Evolutionary conservation across 345 rosid genomes (phyloP), one percentile per base, ranked within the genome.

Genomic region (Moringa oleifera): DNA sequence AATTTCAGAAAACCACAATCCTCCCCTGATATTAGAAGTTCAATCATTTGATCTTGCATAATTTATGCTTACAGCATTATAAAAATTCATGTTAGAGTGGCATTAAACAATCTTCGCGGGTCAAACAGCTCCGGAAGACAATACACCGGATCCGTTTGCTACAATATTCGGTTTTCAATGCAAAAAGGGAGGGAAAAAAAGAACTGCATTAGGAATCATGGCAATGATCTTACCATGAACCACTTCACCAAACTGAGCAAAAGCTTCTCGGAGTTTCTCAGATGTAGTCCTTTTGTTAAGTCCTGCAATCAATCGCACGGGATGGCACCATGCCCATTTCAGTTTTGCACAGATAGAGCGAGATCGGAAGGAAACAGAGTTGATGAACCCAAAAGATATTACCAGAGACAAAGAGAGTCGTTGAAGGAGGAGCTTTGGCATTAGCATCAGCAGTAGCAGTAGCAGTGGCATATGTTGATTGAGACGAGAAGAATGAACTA

Each of bases 181-280:
- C 11, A 11, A 45, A 0, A 18, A 45, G 50, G 50, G 50, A 18
- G 50, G 15, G 15, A 45, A 45, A 1, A 45, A 45, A 45, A 45
- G 0, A 49, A 49, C 17, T 16, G 52, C 53, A n/a, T n/a, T n/a
- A n/a, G n/a, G n/a, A n/a, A n/a, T n/a, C n/a, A n/a, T n/a, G n/a
- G n/a, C n/a, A n/a, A n/a, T n/a, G n/a, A n/a, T n/a, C n/a, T 54
- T 57, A 81, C 85, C 85, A 4, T 76, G 73, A 51, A 78, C 79
- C 59, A 81, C 81, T 68, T 78, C 73, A 62, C 85, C 85, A 52
- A 78, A 81, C 57, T 73, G 53, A 20, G 77, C 37, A 56, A 78
- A 81, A 4, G 73, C 77, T 52, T 71, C 79, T 17, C 28, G 71
- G 4, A 81, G 81, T 18, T 57, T 65, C 71, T 81, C 85, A 18